Conservation (phyloP, 2,329 filamentous ascomycete genomes). For the Fusarium circinatum region DNA sequence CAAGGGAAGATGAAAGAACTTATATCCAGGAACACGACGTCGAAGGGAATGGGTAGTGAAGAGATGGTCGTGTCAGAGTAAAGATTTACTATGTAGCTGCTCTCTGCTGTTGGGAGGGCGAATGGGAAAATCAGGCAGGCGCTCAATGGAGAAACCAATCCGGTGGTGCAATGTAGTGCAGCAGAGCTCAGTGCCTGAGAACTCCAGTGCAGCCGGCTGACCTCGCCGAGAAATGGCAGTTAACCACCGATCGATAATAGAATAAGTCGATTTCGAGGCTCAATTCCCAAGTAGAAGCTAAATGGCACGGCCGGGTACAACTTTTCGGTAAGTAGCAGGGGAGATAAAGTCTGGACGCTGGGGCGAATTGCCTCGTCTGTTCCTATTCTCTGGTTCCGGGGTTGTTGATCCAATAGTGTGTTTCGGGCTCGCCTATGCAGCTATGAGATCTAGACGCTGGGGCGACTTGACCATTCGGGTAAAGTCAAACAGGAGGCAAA, state of each 20-base stretch:
- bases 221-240: background rate
- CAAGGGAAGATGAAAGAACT: background rate
- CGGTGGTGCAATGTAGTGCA: slow-evolving; percentile 5
- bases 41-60: background rate
- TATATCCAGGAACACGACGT: background rate
- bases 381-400: background rate
- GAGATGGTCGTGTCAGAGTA: background rate
- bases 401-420: slow-evolving; percentile 2
- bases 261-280: background rate
- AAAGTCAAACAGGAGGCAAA: background rate
- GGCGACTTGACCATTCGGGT: background rate
- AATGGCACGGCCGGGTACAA: background rate
- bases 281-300: background rate
- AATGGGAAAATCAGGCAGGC: slow-evolving; percentile 6
- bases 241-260: slow-evolving; percentile 1
- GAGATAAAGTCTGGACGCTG: background rate
- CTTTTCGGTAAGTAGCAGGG: background rate
- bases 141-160: slow-evolving; percentile 27
- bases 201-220: background rate
- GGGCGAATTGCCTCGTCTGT: slow-evolving; percentile 10
- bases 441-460: background rate
- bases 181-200: background rate
- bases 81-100: background rate
- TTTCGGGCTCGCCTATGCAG: background rate
- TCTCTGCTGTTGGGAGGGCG: background rate